Conservation (phyloP, 257 asterid species). For the Coffea canephora region DNA sequence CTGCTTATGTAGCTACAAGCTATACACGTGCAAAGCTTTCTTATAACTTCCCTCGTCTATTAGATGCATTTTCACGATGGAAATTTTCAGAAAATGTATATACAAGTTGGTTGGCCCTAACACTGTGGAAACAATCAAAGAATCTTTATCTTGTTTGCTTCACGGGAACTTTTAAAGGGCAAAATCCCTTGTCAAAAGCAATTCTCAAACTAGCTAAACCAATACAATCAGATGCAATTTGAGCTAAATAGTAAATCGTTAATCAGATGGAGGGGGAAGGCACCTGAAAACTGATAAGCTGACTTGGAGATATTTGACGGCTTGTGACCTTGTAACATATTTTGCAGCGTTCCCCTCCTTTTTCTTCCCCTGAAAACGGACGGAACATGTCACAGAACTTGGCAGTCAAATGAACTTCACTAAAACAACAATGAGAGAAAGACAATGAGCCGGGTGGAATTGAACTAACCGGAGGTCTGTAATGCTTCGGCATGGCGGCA, state of each 20-base stretch:
- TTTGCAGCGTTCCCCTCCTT: conserved; percentile 98
- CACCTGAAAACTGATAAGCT: conserved; percentile 89
- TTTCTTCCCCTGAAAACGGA: conserved; percentile 72
- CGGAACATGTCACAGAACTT: background rate
- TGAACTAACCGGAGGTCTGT: conserved; percentile 39
- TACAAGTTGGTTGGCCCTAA: background rate
- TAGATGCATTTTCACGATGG: background rate
- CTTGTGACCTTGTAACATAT: conserved; percentile 82
- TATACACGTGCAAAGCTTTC: background rate
- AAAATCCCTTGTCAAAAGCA: no score
- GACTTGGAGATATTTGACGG: conserved; percentile 80
- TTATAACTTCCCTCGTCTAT: background rate
- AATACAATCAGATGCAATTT: background rate
- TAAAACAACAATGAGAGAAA: background rate
- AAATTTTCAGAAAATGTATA: no score
- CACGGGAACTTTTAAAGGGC: background rate
- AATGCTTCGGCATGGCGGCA: conserved; percentile 50
- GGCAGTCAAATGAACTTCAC: background rate
- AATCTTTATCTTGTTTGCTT: background rate
- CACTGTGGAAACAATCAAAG: background rate
- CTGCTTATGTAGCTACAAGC: background rate
- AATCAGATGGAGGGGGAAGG: background rate
- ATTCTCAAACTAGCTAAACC: background rate
- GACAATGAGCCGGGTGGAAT: background rate
- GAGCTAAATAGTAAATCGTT: background rate